A percentile compares a stretch with the other conserved stretches of the same genome.
Conservation (phyloP, 1,284 basidiomycete species). For the Sporisorium scitamineum region DNA sequence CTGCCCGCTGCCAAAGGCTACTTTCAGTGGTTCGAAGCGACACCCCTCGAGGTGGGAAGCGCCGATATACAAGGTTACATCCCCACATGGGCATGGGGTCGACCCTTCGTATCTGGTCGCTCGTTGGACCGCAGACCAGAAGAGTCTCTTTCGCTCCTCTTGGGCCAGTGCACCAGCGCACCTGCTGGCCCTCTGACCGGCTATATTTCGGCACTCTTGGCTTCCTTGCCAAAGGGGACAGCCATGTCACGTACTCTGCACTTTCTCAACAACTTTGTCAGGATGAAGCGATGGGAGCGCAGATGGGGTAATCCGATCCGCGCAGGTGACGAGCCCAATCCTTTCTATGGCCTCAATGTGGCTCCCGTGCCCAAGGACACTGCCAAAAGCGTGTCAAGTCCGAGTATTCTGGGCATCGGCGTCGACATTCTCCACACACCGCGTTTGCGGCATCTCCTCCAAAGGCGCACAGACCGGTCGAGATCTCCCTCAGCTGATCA, state of each 20-base stretch:
- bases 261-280: conserved; percentile 61
- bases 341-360: conserved; percentile 60
- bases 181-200: conserved; percentile 67
- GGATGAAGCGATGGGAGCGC: conserved; percentile 62
- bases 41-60: conserved; percentile 67
- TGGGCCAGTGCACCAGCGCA: conserved; percentile 68
- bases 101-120: conserved; percentile 60
- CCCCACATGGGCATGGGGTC: conserved; percentile 68
- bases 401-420: conserved; percentile 61
- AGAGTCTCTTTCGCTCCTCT: conserved; percentile 59
- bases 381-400: background rate
- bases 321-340: conserved; percentile 67
- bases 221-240: conserved; percentile 62
- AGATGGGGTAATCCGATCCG: conserved; percentile 68
- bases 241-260: conserved; percentile 53
- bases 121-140: conserved; percentile 58
- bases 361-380: conserved; percentile 14
- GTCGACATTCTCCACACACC: conserved; percentile 60
- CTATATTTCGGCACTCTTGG: conserved; percentile 64
- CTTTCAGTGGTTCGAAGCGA: conserved; percentile 69
- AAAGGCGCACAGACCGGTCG: conserved; percentile 9
- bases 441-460: conserved; percentile 43
- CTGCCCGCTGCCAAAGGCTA: conserved; percentile 26
- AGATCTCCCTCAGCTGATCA: background rate
- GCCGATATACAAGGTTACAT: conserved; percentile 68